Evolutionary conservation across 306 rosid species (phyloP), one percentile per base, ranked within the genome.

Genomic region (Prinsepia uniflora): DNA sequence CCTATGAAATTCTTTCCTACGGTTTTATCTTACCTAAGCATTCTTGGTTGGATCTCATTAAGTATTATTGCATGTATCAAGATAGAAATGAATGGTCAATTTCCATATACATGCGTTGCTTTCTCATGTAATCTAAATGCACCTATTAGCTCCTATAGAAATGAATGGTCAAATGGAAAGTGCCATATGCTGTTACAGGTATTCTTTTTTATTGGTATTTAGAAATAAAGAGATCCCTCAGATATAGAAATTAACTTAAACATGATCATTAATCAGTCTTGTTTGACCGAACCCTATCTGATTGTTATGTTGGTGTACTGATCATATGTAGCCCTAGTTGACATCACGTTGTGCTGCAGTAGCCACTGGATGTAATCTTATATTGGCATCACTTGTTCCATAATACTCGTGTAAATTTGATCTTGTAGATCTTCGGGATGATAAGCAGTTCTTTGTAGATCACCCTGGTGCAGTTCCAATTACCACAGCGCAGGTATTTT

Each of bases 381-480:
- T 34, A 4, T 43, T 34, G 34, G 30, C 17, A 9, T 62, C 30
- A 14, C 22, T 47, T 0, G 54, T 68, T 17, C 53, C 5, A 55
- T 3, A 20, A 62, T 78, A 81, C 73, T 81, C 59, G 50, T 82
- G 78, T 70, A 34, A 73, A 79, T 75, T 68, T 40, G 67, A 72
- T 82, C 64, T 64, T 84, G 65, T 81, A 93, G 98, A 93, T 84
- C 97, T 93, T 75, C 90, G 96, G 49, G 98, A 90, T 66, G 98
- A 93, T 80, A 87, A 79, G 71, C 90, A 90, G 72, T 93, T 88
- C 85, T 84, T 93, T 67, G 74, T 66, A 60, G 90, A 93, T 73
- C 98, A 93, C 77, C 97, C 96, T 1, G 94, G 94, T 72, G 92
- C 96, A 2, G 92, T 82, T 56, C 96, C 98, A 65, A 93, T 93